Base-by-base conservation (phyloP, 331 rosid genomes). In the Quercus lobata region DNA sequence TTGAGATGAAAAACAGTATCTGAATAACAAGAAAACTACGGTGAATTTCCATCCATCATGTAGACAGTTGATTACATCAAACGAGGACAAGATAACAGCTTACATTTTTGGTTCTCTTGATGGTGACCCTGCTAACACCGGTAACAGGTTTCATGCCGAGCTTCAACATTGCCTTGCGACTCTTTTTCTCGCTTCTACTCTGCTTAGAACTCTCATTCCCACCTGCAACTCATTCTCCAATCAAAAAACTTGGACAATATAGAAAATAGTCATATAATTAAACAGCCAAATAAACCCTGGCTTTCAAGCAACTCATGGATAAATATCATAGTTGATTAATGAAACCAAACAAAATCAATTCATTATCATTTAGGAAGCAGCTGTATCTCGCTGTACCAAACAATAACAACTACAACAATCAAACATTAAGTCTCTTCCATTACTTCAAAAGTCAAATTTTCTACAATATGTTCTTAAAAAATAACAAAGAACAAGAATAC, bases 141-240 rank as follows among this genome's bases (percentile, higher is more conserved):
- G 94, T 84, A n/a, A 91, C 93, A 17, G 97, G 92, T 76, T 88
- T 90, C 85, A 93, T 83, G 19, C 98, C 98, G 17, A 93, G 84
- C 92, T 93, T 91, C 94, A 93, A 62, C 94, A 93, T 91, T 15
- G 97, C 98, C 80, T 93, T 93, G 60, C 97, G 87, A 69, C 94
- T 93, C 87, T 93, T 93, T 89, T 91, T 93, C 91, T 93, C 98
- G 27, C 97, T 93, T 83, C 97, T 80, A 90, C 97, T 91, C 83
- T 93, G 98, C 84, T 93, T 93, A 46, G 97, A 91, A 49, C 89
- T 84, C 78, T 89, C 98, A 44, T 80, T 32, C 27, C 73, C 89
- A 58, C 88, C 97, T 91, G 85, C 54, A 88, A 71, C 62, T 69
- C 82, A 75, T 63, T 72, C 34, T 61, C 73, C 79, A 77, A 61